These are phyloP conservation scores for Bipolaris zeicola DNA, from an alignment of 2,329 filamentous ascomycete species.

Conservation along the genomic window DNA sequence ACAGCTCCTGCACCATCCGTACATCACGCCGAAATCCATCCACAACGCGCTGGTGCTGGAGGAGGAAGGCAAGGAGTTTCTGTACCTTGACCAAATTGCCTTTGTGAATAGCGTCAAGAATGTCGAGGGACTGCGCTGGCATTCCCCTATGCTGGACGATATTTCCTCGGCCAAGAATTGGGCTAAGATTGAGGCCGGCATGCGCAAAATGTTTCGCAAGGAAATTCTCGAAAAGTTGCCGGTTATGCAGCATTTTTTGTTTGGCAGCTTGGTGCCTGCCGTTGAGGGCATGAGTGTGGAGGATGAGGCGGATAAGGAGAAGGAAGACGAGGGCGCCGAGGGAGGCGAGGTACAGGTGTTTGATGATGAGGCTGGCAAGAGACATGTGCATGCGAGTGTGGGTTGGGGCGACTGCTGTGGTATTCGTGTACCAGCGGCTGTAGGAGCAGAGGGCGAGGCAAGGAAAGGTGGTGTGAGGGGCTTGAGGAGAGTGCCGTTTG, in stretches of 20 bases:
- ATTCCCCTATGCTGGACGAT: slow-evolving; percentile 97
- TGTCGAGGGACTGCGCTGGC: slow-evolving; percentile 92
- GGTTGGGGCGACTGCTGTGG: slow-evolving; percentile 96
- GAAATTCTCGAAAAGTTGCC: slow-evolving; percentile 93
- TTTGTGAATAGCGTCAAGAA: slow-evolving; percentile 98
- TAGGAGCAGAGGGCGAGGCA: slow-evolving; percentile 88
- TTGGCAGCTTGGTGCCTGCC: slow-evolving; percentile 83
- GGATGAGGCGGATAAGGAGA: slow-evolving; percentile 55
- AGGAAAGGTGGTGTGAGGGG: slow-evolving; percentile 69
- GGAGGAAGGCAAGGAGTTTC: slow-evolving; percentile 79
- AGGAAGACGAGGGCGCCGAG: slow-evolving; percentile 51
- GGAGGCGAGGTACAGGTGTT: slow-evolving; percentile 60
- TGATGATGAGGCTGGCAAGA: slow-evolving; percentile 68
- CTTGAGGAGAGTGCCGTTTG: slow-evolving; percentile 80
- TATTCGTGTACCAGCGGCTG: slow-evolving; percentile 93
- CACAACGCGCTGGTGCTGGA: slow-evolving; percentile 88
- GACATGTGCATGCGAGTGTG: slow-evolving; percentile 69
- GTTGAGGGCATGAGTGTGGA: slow-evolving; percentile 78
- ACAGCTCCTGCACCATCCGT: slow-evolving; percentile 69
- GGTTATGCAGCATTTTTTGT: slow-evolving; percentile 98
- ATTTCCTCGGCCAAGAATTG: slow-evolving; percentile 89
- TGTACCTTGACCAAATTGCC: slow-evolving; percentile 90
- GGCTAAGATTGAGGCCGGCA: slow-evolving; percentile 90
- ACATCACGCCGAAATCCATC: slow-evolving; percentile 63
- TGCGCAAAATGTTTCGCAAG: slow-evolving; percentile 94